Base-by-base conservation (phyloP, 768 basidiomycete genomes). In the Trichaptum fuscoviolaceum region DNA sequence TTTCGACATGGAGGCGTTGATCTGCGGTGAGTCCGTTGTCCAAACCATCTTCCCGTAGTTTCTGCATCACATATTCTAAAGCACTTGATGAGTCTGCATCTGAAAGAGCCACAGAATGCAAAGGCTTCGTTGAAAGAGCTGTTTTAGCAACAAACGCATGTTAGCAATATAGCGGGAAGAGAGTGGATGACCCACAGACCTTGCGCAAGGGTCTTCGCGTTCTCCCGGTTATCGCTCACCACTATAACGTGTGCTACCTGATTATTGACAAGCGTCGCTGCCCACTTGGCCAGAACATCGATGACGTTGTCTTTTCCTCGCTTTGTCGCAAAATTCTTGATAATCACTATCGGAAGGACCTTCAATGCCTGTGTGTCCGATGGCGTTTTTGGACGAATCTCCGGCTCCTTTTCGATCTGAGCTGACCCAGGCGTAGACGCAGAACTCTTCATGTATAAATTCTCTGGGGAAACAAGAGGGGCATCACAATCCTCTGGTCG, bases 171-270 rank as follows among this genome's bases (percentile, higher is more conserved):
- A 4, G 23, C 35, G 63, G 24, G 20, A 63, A 25, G 6, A 61
- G 23, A 17, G 59, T 24, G 8, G 23, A 61, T 61, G 23, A 57
- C 12, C 30, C 8, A 63, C 76, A 6, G 57, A 91, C 93, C 90
- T 82, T 90, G 91, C 0, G 93, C 87, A 7, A 99, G 78, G n/a
- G 85, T 81, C 73, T 94, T 97, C 0, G 87, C 82, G 66, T 96
- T 91, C 71, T 95, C 94, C 27, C 91, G 85, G 70, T 94, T 95
- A 73, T 99, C 93, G 70, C 93, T 93, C 58, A 95, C 79, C 35
- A 99, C 87, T 62, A 99, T 81, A 60, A 97, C 94, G 76, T 99
- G 96, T 0, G 96, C 96, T 66, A 93, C 80, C 80, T 90, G 85
- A 69, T 88, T 92, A 73, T 97, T 93, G 0, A 89, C 87, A 59